phyloP scores from a whole-genome alignment of 768 basidiomycete species.

The Lactarius trivialis region DNA sequence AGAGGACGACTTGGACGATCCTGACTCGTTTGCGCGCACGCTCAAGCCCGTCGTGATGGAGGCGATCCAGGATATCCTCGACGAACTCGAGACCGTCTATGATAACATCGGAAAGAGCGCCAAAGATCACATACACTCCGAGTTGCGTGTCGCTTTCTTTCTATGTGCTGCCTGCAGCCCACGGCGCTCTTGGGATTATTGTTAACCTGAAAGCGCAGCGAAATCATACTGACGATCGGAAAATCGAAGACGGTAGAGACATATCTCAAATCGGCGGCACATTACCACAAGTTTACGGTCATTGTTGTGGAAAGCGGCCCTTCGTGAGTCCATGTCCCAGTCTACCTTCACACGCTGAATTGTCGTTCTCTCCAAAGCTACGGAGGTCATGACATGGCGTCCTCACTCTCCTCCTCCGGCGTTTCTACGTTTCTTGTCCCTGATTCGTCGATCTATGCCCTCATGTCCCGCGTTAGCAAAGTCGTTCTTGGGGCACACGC shows the following conservation, averaged over 20 bases:
- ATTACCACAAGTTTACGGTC: constrained; percentile 88
- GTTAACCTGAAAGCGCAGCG: constrained; percentile 40
- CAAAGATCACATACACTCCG: constrained; percentile 95
- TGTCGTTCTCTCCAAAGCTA: constrained; percentile 43
- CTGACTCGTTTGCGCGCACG: constrained; percentile 67
- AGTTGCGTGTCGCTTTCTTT: constrained; percentile 49
- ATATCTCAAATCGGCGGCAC: constrained; percentile 87
- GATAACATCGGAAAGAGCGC: constrained; percentile 92
- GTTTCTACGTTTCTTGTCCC: constrained; percentile 97
- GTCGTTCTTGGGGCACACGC: constrained; percentile 91
- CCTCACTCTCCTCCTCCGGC: constrained; percentile 67
- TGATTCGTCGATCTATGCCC: constrained; percentile 90
- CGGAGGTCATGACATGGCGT: constrained; percentile 79
- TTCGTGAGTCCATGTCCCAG: constrained; percentile 47
- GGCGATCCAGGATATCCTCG: constrained; percentile 92
- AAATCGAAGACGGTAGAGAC: constrained; percentile 90
- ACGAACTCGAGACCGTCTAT: constrained; percentile 93
- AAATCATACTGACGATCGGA: constrained; percentile 93
- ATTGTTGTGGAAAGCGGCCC: constrained; percentile 96
- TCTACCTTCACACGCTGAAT: constrained; percentile 1
- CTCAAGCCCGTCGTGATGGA: constrained; percentile 94
- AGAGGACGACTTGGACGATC: constrained; percentile 69
- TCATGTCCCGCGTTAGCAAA: constrained; percentile 97
- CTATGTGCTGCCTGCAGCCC: background rate
- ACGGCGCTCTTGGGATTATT: background rate